Conservation (phyloP, 768 basidiomycete species). For the Leccinum rimulosum region DNA sequence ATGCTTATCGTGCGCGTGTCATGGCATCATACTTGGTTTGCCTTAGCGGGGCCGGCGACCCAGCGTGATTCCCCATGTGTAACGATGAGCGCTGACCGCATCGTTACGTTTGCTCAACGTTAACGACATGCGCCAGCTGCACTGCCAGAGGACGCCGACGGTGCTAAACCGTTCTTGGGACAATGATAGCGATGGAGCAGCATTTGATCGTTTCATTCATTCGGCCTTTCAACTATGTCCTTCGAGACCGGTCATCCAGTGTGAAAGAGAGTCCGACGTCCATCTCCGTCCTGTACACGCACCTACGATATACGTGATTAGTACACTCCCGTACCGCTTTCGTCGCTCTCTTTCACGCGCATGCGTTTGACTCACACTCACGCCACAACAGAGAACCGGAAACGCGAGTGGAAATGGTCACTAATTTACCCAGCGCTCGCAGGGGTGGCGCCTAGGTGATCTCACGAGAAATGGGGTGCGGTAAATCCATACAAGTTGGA, state of each 20-base stretch:
- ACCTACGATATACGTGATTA: not conserved
- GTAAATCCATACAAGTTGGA: conserved; percentile 18
- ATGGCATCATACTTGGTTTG: conserved; percentile 1
- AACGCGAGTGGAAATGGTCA: not conserved
- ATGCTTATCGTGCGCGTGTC: conserved; percentile 6
- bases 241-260: not conserved
- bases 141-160: conserved; percentile 5
- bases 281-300: not conserved
- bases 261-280: not conserved
- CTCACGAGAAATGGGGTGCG: conserved; percentile 17
- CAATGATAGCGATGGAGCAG: not conserved
- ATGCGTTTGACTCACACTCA: not conserved
- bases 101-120: conserved; percentile 7
- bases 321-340: not conserved
- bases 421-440: not conserved
- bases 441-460: conserved; percentile 10
- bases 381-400: not conserved
- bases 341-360: not conserved
- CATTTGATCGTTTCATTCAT: not conserved
- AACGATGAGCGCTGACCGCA: conserved; percentile 12
- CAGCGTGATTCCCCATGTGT: not conserved
- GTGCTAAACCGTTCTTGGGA: not conserved
- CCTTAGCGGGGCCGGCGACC: conserved; percentile 14
- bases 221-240: conserved; percentile 1
- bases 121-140: not conserved